A percentile compares a stretch with the other conserved stretches of the same genome.
Conservation (phyloP, 495 filamentous ascomycete genomes). For the Penicillium cinerascens region DNA sequence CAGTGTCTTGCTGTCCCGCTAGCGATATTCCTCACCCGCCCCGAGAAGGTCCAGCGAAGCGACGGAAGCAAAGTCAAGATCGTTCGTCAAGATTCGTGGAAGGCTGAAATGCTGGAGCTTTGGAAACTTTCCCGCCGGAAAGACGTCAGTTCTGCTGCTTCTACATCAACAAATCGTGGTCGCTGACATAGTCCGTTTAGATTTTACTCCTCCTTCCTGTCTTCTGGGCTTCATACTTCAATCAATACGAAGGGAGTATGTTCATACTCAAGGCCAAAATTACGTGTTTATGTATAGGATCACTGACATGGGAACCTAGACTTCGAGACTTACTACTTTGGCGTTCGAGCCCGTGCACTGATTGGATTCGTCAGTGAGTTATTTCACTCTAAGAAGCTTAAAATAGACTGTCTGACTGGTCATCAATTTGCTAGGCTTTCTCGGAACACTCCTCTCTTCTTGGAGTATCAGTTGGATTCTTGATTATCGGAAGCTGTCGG, state of each 20-base stretch:
- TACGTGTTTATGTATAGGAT: neutral
- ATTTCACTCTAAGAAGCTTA: neutral
- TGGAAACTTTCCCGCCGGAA: conserved; percentile 26
- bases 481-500: conserved; percentile 35
- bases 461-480: conserved; percentile 40
- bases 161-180: neutral
- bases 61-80: conserved; percentile 52
- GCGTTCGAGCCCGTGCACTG: conserved; percentile 35
- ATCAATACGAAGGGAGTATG: conserved; percentile 33
- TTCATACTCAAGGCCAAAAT: too few relatives aligned
- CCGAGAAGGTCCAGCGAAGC: conserved; percentile 51
- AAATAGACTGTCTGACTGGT: neutral
- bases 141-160: conserved; percentile 15
- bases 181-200: too few relatives aligned
- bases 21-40: conserved; percentile 50
- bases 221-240: conserved; percentile 42
- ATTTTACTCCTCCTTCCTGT: conserved; percentile 32
- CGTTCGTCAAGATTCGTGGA: conserved; percentile 42
- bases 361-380: conserved; percentile 35
- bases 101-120: conserved; percentile 27
- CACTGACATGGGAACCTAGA: conserved; percentile 15
- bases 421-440: conserved; percentile 19
- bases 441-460: conserved; percentile 31
- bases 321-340: conserved; percentile 38
- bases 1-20: conserved; percentile 54